phyloP scores from a whole-genome alignment of 768 basidiomycete genomes.

The Lactarius psammicola region DNA sequence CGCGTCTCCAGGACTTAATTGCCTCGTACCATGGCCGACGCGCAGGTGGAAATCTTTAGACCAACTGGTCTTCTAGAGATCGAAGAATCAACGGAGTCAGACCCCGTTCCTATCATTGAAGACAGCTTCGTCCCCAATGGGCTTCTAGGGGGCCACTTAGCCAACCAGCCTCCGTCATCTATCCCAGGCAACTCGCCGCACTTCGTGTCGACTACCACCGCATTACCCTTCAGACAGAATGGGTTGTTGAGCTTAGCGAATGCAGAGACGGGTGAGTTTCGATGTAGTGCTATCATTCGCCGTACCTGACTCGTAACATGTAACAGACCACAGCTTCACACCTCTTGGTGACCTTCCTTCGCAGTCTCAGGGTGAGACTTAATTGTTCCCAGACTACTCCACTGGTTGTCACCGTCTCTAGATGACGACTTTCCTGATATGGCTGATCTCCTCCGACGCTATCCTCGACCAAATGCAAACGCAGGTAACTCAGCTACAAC shows the following conservation, averaged over 20 bases:
- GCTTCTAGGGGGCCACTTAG: constrained; percentile 10
- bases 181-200: not conserved
- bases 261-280: constrained; percentile 7
- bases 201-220: not conserved
- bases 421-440: constrained; percentile 27
- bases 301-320: constrained; percentile 3
- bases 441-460: constrained; percentile 24
- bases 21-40: constrained; percentile 5
- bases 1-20: constrained; percentile 8
- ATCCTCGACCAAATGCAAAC: constrained; percentile 4
- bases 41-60: constrained; percentile 10
- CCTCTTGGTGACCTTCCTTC: not conserved
- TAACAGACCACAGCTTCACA: not conserved
- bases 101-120: not conserved
- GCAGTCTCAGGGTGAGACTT: constrained; percentile 26
- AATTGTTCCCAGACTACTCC: not conserved
- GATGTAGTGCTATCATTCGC: not conserved
- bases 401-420: not conserved
- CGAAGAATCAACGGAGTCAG: not conserved
- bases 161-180: not conserved
- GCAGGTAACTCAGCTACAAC: not conserved
- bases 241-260: not conserved
- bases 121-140: constrained; percentile 25
- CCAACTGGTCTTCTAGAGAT: constrained; percentile 10
- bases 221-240: constrained; percentile 21